phyloP scores from a whole-genome alignment of 2,329 filamentous ascomycete species.

The Claviceps spartinae region DNA sequence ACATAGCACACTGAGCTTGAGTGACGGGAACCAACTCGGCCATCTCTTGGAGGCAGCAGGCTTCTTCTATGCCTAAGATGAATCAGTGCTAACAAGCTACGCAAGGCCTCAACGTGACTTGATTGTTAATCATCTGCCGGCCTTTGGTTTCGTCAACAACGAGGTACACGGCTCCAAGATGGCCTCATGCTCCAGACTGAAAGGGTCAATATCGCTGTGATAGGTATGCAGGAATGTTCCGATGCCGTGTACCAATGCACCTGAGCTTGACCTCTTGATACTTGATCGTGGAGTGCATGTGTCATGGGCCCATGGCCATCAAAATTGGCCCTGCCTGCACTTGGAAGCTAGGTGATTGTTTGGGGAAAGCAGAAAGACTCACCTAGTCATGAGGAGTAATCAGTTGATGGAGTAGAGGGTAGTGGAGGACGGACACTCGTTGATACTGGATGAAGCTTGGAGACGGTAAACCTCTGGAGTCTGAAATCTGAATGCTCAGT shows the following conservation, averaged over 20 bases:
- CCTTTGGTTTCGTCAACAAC: background rate
- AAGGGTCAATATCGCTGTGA: background rate
- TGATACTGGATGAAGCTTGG: no score
- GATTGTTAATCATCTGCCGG: background rate
- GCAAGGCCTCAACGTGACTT: background rate
- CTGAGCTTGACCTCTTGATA: background rate
- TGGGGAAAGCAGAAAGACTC: background rate
- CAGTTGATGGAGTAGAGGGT: background rate
- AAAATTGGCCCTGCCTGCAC: background rate
- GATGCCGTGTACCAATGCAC: constrained; percentile 1
- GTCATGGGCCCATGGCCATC: background rate
- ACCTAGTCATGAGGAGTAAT: background rate
- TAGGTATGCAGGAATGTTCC: constrained; percentile 1
- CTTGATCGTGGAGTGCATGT: background rate
- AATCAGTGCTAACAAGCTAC: background rate
- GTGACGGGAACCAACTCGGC: background rate
- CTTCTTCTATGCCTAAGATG: background rate
- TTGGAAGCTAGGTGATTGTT: background rate
- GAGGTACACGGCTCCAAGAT: background rate
- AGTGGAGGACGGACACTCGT: no score
- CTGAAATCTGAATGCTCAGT: background rate
- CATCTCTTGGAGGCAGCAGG: background rate
- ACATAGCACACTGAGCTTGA: constrained; percentile 1
- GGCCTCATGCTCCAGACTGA: background rate
- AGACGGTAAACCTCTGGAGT: background rate